These are phyloP conservation scores for Beverwykella pulmonaria DNA, from an alignment of 495 filamentous ascomycete species.

Conservation along the genomic window DNA sequence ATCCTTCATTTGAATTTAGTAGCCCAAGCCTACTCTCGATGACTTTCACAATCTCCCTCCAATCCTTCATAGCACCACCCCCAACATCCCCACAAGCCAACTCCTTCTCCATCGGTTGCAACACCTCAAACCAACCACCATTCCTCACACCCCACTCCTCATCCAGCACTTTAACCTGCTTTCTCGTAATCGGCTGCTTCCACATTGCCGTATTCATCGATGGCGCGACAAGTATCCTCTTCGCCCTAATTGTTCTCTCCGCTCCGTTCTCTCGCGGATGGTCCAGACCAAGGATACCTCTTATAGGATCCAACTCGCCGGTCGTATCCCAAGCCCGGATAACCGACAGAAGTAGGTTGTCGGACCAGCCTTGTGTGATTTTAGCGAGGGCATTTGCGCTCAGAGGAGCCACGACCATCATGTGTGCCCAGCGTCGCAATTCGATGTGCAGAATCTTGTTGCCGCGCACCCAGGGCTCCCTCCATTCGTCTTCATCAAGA, in stretches of 20 bases:
- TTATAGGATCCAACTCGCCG: slow-evolving; percentile 56
- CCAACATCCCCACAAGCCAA: slow-evolving; percentile 84
- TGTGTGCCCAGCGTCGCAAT: slow-evolving; percentile 74
- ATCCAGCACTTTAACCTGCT: slow-evolving; percentile 67
- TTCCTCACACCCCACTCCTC: slow-evolving; percentile 69
- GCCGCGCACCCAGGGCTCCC: slow-evolving; percentile 68
- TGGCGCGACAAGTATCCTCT: slow-evolving; percentile 67
- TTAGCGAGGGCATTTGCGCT: slow-evolving; percentile 82
- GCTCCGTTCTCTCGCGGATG: slow-evolving; percentile 5
- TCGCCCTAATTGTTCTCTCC: slow-evolving; percentile 34
- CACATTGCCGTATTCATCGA: slow-evolving; percentile 94
- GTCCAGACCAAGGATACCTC: slow-evolving; percentile 14
- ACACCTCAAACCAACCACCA: slow-evolving; percentile 73
- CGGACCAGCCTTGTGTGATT: slow-evolving; percentile 65
- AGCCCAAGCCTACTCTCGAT: slow-evolving; percentile 25
- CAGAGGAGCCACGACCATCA: slow-evolving; percentile 78
- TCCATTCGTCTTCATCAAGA: slow-evolving; percentile 80
- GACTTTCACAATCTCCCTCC: slow-evolving; percentile 65
- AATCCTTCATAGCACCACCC: slow-evolving; percentile 76
- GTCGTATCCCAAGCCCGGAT: slow-evolving; percentile 89
- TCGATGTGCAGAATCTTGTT: slow-evolving; percentile 82
- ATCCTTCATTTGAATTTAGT: too few species aligned
- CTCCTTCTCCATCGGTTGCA: slow-evolving; percentile 68
- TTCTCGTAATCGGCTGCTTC: slow-evolving; percentile 75
- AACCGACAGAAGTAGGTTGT: slow-evolving; percentile 69